These are phyloP conservation scores for Paramecium primaurelia DNA, from an alignment of 73 alveolate genomes.

Conservation along the genomic window DNA sequence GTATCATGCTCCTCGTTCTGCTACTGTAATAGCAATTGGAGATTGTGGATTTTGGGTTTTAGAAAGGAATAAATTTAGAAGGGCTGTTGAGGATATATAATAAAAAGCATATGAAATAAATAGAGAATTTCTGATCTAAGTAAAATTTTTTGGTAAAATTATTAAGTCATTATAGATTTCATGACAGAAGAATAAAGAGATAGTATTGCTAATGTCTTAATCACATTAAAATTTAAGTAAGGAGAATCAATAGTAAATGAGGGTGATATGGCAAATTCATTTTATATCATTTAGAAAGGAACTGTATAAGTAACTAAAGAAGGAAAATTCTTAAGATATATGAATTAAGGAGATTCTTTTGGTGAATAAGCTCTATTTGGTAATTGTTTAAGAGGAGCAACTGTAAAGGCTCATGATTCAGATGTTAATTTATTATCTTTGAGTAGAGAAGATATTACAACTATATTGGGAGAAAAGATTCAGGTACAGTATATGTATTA, in stretches of 20 bases:
- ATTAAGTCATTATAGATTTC: not conserved
- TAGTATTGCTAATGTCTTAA: constrained; percentile 54
- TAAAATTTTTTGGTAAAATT: constrained; percentile 55
- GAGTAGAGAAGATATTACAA: constrained; percentile 55
- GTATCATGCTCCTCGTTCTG: constrained; percentile 68
- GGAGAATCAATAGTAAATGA: constrained; percentile 65
- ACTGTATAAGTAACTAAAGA: constrained; percentile 42
- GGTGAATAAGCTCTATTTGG: constrained; percentile 68
- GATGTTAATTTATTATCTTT: constrained; percentile 52
- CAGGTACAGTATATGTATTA: constrained; percentile 35
- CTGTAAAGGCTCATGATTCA: constrained; percentile 55
- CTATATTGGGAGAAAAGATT: constrained; percentile 60
- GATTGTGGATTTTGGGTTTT: constrained; percentile 68
- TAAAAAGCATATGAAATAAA: constrained; percentile 51
- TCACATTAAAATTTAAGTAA: constrained; percentile 44
- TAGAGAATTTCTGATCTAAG: constrained; percentile 47
- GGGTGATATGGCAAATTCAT: constrained; percentile 67
- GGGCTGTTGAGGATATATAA: constrained; percentile 59
- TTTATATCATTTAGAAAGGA: constrained; percentile 63
- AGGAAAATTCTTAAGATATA: constrained; percentile 56
- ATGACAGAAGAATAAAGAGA: constrained; percentile 63
- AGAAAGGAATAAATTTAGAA: constrained; percentile 64
- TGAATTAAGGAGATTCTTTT: constrained; percentile 64
- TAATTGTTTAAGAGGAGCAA: constrained; percentile 66
- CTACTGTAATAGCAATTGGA: constrained; percentile 47